Base-by-base conservation (phyloP, 202 grass and related monocot species). In the Saccharum hybrid region DNA sequence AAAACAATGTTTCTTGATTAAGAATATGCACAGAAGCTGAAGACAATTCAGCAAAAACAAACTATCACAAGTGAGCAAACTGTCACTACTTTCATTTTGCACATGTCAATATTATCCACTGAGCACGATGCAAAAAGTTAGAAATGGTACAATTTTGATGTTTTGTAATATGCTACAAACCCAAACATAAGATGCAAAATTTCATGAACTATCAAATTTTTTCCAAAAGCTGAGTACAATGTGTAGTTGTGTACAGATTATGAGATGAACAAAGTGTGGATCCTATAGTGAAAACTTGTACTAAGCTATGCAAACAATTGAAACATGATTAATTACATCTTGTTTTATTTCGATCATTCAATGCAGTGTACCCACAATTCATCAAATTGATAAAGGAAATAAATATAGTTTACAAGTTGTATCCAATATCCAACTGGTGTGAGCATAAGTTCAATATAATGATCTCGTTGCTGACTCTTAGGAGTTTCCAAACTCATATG, bases 1-100 rank as follows among this genome's bases (percentile, higher is more conserved):
- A 86, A n/a, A 31, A 89, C 60, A 91, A 81, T 85, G 71, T 63
- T 78, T 82, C 28, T 54, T 40, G 41, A 54, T 83, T 83, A 71
- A 56, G 73, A 89, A 46, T 5, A 75, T 0, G 72, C 37, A 74
- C 34, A 57, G 34, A 76, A 67, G 68, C 49, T 81, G 60, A 62
- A 83, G 38, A 71, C 1, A 75, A 34, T 57, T 46, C 72, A 69
- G 46, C 0, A 21, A 67, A 72, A 34, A 33, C n/a, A 89, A 66
- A 61, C 57, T 39, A 63, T 64, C 5, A 31, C 16, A 56, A 60
- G 42, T 52, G n/a, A 10, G 8, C 34, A 51, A 84, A 69, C 2
- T 23, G 15, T 63, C 26, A 41, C 45, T 19, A 21, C 22, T 76
- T 71, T 18, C 16, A 28, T 51, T 33, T 6, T 9, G 22, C 54